These are phyloP conservation scores for Parastagonospora avenae DNA, from an alignment of 2,329 filamentous ascomycete species.

Conservation along the genomic window DNA sequence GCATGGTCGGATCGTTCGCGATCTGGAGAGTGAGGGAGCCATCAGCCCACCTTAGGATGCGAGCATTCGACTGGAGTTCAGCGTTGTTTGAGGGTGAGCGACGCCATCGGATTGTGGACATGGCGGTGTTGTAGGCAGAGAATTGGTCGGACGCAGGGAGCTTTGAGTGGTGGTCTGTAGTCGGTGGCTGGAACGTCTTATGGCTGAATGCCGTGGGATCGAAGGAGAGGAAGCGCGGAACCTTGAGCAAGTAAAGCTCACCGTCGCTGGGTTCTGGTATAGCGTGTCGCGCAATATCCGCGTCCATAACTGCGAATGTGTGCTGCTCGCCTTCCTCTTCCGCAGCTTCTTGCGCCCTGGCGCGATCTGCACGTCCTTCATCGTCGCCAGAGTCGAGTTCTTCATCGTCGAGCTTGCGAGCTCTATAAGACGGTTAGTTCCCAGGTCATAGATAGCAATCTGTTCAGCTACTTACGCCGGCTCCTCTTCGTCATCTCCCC, in stretches of 20 bases:
- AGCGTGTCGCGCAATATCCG: slow-evolving; percentile 70
- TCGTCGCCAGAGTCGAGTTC: slow-evolving; percentile 68
- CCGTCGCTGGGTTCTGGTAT: slow-evolving; percentile 73
- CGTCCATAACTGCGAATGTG: slow-evolving; percentile 64
- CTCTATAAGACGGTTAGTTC: slow-evolving; percentile 33
- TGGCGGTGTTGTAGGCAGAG: slow-evolving; percentile 67
- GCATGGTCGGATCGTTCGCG: slow-evolving; percentile 68
- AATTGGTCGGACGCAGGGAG: slow-evolving; percentile 55
- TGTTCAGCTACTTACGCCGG: slow-evolving; percentile 42
- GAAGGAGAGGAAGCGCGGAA: slow-evolving; percentile 74
- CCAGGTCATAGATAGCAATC: slow-evolving; percentile 24
- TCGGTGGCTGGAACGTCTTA: slow-evolving; percentile 69
- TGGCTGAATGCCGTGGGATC: slow-evolving; percentile 70
- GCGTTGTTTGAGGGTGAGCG: slow-evolving; percentile 68
- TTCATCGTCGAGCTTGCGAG: slow-evolving; percentile 63
- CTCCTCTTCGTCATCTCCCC: slow-evolving; percentile 33
- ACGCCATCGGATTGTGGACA: slow-evolving; percentile 72
- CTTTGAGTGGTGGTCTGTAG: slow-evolving; percentile 60
- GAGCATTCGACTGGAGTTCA: slow-evolving; percentile 74
- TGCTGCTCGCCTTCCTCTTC: slow-evolving; percentile 59
- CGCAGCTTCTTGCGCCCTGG: slow-evolving; percentile 51
- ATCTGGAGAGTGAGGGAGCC: slow-evolving; percentile 77
- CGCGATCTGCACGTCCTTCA: slow-evolving; percentile 66
- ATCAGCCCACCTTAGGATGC: slow-evolving; percentile 78
- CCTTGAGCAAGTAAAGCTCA: slow-evolving; percentile 72